Percentiles rank a stretch among this genome's conserved stretches.
phyloP scores from a whole-genome alignment of 2,329 filamentous ascomycete genomes.

The Colletotrichum sp. region DNA sequence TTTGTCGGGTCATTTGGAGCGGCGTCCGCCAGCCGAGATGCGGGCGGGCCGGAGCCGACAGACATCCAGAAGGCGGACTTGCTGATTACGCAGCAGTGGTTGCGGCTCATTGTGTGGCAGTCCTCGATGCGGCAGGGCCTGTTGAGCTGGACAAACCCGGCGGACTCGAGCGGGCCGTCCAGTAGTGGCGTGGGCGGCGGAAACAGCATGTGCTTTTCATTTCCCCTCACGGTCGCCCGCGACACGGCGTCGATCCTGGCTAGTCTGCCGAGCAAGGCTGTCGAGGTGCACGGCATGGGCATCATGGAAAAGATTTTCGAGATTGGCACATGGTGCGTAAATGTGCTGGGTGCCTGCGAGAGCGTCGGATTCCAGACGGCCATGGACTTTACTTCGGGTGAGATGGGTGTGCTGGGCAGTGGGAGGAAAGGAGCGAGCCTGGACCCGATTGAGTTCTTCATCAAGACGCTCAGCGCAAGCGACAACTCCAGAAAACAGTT shows the following conservation, averaged over 20 bases:
- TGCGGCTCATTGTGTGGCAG: constrained; percentile 75
- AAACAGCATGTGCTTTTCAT: constrained; percentile 63
- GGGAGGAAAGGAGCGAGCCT: constrained; percentile 35
- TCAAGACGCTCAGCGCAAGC: constrained; percentile 46
- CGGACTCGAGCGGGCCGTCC: constrained; percentile 10
- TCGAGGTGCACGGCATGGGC: constrained; percentile 54
- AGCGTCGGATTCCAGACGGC: constrained; percentile 24
- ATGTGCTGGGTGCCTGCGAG: constrained; percentile 43
- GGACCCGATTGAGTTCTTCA: constrained; percentile 49
- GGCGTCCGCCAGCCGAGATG: constrained; percentile 6
- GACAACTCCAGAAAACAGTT: constrained; percentile 48
- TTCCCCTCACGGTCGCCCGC: constrained; percentile 65
- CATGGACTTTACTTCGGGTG: constrained; percentile 36
- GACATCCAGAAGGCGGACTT: constrained; percentile 74
- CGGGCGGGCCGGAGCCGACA: constrained; percentile 46
- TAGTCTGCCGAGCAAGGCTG: constrained; percentile 42
- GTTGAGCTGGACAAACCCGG: constrained; percentile 52
- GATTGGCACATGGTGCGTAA: constrained; percentile 49
- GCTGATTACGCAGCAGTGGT: constrained; percentile 73
- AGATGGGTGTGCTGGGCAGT: constrained; percentile 34
- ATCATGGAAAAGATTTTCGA: constrained; percentile 57
- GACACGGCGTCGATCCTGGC: constrained; percentile 54
- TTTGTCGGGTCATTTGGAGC: constrained; percentile 4
- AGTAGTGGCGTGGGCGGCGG: background rate
- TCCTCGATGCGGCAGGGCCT: constrained; percentile 70